Evolutionary conservation across 768 basidiomycete genomes (phyloP), one percentile per base, ranked within the genome.

Genomic region (Pulveroboletus sp.): DNA sequence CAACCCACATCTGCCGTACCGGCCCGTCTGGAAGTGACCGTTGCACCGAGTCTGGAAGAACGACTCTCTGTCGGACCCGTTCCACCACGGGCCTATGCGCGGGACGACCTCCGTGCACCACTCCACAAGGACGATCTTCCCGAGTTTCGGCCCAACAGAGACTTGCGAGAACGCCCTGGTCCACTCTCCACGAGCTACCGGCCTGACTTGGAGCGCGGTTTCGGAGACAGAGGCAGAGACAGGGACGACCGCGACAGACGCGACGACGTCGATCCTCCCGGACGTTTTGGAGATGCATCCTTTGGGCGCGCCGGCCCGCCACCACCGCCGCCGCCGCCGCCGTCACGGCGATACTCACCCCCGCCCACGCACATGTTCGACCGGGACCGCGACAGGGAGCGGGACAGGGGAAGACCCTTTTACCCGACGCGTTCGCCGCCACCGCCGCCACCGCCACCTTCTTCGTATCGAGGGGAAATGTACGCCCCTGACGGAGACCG

Each of bases 11-110:
- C 44, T 47, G n/a, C 39, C 13, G 45, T 43, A 27, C 52, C 58
- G 47, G 14, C 57, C n/a, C 60, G 64, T 13, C 48, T 42, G 38
- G 65, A 66, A 8, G 26, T 60, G 6, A 16, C 47, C 47, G 63
- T 68, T 52, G 61, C 68, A 20, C 63, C 71, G 11, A 71, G 61
- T 50, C 58, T 76, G 20, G 75, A 74, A 64, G 73, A 76, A 44
- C 70, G 75, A 50, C 58, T 75, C 11, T 71, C 74, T 45, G 56
- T 63, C 30, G 65, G 62, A 42, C 64, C 68, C 27, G 56, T 56
- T 27, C 59, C 64, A 43, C 43, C 63, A 40, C 56, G 60, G 43
- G 35, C 44, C 23, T 65, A 67, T 39, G 54, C 51, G 41, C 70
- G 72, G 22, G 67, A 73, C 34, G 70, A 73, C 39, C 54, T 68